Evolutionary conservation across 2,329 filamentous ascomycete species (phyloP), one percentile per base, ranked within the genome.

Genomic region (Colletotrichum eleusines): DNA sequence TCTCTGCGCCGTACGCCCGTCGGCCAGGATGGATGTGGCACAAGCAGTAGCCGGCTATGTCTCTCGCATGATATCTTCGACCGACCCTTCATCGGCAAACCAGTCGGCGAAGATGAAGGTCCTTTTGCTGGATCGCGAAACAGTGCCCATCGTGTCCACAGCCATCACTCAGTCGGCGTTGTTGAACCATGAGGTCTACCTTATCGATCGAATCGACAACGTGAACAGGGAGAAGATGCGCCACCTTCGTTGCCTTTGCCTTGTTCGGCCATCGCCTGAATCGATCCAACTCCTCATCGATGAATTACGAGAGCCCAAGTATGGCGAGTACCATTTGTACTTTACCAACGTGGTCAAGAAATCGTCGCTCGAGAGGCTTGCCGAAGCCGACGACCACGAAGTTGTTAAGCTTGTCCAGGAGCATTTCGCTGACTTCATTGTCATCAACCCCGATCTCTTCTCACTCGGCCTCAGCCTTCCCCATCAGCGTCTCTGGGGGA

Each of bases 311-410:
- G 95, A 98, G 60, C 97, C 96, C 5, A 98, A 95, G 79, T 99
- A 99, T 76, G 95, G 96, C 74, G 96, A 99, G 83, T 99, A 99
- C 82, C 90, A 97, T 78, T 88, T 99, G 67, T 98, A 97, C 81
- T 97, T 99, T 81, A 98, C 94, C 85, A 99, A 99, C 80, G 92
- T 99, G 70, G 91, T 96, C 78, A 97, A 97, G 81, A 99, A 99
- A 82, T 98, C 96, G 2, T 93, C 95, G 0, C 86, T 99, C 31
- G 96, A 99, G 80, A 90, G 96, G 53, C 85, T 99, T 53, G 96
- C 96, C 42, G 97, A 99, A 84, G 95, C 96, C 33, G 96, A 99
- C 79, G 95, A 98, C 76, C 94, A 99, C 78, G 97, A 99, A 82
- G 94, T 99, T 44, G 95, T 99, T 74, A 97, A 95, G 78, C 86